phyloP scores from a whole-genome alignment of 305 asterid species.

The Fraxinus ornus region DNA sequence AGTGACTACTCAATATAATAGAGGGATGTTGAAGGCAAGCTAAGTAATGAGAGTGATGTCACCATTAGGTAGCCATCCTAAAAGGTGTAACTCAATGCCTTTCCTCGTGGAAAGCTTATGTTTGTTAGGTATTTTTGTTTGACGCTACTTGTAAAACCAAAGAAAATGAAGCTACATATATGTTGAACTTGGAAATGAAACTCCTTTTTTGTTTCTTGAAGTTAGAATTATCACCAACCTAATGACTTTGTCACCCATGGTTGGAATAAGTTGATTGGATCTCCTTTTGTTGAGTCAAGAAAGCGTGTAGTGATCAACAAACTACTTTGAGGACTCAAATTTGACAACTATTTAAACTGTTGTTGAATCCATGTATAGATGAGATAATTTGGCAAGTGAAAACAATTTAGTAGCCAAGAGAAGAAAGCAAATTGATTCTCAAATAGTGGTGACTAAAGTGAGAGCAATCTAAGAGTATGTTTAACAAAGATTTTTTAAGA shows the following conservation, averaged over 20 bases:
- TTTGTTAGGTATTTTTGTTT: background rate
- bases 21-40: background rate
- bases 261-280: background rate
- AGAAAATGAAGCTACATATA: background rate
- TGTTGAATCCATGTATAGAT: background rate
- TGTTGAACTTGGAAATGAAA: background rate
- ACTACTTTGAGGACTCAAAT: background rate
- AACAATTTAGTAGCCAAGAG: background rate
- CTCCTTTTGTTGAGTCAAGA: background rate
- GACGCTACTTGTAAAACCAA: background rate
- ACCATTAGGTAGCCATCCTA: background rate
- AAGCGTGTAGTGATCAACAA: background rate
- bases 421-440: background rate
- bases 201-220: background rate
- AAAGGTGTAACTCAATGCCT: background rate
- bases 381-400: background rate
- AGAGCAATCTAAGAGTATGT: background rate
- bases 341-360: background rate
- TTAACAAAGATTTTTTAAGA: background rate
- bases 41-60: background rate
- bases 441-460: background rate
- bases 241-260: background rate
- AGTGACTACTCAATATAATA: background rate
- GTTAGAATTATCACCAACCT: background rate
- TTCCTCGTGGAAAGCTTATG: background rate